phyloP scores from a whole-genome alignment of 257 asterid species.

The Pogostemon cablin region DNA sequence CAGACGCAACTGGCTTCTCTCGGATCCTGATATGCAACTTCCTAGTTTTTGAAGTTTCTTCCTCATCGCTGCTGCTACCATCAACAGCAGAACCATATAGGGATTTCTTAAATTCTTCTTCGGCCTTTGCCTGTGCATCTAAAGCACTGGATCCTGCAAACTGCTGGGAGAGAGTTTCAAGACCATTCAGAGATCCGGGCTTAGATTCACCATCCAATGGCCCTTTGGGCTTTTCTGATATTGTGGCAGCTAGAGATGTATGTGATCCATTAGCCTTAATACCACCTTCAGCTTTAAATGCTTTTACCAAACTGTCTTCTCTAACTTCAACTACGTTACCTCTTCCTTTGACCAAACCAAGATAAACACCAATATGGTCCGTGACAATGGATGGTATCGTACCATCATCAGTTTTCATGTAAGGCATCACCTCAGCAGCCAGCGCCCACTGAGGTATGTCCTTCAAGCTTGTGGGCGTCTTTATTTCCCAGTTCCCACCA shows the following conservation, averaged over 20 bases:
- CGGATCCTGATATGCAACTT: slow-evolving; percentile 80
- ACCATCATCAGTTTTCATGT: slow-evolving; percentile 98
- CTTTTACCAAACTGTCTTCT: slow-evolving; percentile 86
- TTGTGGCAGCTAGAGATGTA: slow-evolving; percentile 47
- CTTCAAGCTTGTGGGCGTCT: slow-evolving; percentile 87
- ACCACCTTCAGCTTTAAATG: slow-evolving; percentile 67
- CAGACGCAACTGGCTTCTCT: slow-evolving; percentile 78
- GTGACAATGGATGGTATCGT: slow-evolving; percentile 93
- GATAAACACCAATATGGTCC: slow-evolving; percentile 96
- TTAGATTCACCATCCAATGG: slow-evolving; percentile 48
- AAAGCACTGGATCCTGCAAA: slow-evolving; percentile 51
- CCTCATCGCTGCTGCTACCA: slow-evolving; percentile 99
- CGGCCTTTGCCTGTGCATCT: slow-evolving; percentile 98
- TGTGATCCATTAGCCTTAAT: slow-evolving; percentile 57
- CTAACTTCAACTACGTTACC: slow-evolving; percentile 94
- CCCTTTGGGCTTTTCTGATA: slow-evolving; percentile 52
- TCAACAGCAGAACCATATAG: slow-evolving; percentile 75
- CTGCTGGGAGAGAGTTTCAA: slow-evolving; percentile 72
- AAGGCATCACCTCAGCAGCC: slow-evolving; percentile 99
- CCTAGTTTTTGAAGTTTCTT: slow-evolving; percentile 75
- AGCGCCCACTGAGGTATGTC: slow-evolving; percentile 98
- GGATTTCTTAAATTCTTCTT: slow-evolving; percentile 92
- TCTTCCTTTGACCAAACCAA: slow-evolving; percentile 95
- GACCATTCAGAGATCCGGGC: slow-evolving; percentile 72
- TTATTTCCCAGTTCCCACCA: slow-evolving; percentile 99